phyloP scores from a whole-genome alignment of 352 stramenopile species.

The Pythium rishiriense region DNA sequence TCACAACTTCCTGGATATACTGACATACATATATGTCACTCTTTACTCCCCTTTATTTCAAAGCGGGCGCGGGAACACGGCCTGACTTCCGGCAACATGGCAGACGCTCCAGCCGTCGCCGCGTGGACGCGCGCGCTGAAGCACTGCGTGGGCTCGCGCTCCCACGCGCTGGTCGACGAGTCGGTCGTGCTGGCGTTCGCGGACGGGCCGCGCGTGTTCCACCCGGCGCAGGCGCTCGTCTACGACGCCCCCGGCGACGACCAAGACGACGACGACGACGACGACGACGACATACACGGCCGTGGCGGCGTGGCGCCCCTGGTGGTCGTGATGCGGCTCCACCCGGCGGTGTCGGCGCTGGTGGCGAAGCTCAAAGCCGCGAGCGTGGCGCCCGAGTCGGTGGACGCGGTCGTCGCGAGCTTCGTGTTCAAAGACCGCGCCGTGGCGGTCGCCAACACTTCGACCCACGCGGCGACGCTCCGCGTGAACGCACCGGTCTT shows the following conservation, averaged over 20 bases:
- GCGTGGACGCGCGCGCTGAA: constrained; percentile 20
- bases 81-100: neutral
- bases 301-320: neutral
- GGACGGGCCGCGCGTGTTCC: constrained; percentile 21
- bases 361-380: neutral
- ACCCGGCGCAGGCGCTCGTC: constrained; percentile 24
- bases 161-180: constrained; percentile 16
- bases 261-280: neutral
- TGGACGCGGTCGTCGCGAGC: constrained; percentile 12
- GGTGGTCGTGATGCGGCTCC: constrained; percentile 22
- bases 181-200: constrained; percentile 19
- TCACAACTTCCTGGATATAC: constrained; percentile 12
- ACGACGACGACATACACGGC: neutral
- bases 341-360: constrained; percentile 15
- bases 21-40: constrained; percentile 21
- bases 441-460: neutral
- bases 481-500: constrained; percentile 9
- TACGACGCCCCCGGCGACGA: neutral
- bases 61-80: constrained; percentile 4
- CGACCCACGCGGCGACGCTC: neutral
- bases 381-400: neutral
- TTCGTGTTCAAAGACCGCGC: constrained; percentile 22
- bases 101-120: neutral
- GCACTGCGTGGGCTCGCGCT: constrained; percentile 14
- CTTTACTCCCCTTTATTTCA: neutral